Evolutionary conservation across 2,329 filamentous ascomycete species (phyloP), one percentile per base, ranked within the genome.

Genomic region (Cercospora sp.): DNA sequence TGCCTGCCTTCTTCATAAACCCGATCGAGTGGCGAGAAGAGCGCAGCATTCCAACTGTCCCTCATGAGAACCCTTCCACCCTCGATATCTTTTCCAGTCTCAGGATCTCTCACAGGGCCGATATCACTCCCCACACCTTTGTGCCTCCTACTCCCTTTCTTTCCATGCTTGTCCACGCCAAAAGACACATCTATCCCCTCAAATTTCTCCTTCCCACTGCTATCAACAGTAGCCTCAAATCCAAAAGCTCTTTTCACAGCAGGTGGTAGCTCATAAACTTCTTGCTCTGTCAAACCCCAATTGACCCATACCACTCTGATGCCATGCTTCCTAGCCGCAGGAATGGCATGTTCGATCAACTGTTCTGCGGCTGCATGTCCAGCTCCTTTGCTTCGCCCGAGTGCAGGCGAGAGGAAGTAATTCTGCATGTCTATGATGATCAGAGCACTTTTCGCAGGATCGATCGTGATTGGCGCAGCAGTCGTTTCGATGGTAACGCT

Each of bases 251-350:
- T 77, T 63, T 81, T 74, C 4, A 85, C 79, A 13, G 80, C 79
- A 7, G 86, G 83, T 6, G 86, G 86, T 79, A 88, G 83, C 3
- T 69, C 74, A 3, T 74, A 72, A 13, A 88, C 74, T 71, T 88
- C 86, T 18, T 77, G 71, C n/a, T 86, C 82, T 0, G 81, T 85
- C 43, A 88, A 78, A 2, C 86, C 86, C 87, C 86, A 89, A 72
- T 86, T 87, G 53, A 87, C 78, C 84, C 85, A 86, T 21, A 87
- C 76, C 21, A 86, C 62, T 74, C 83, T 79, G 18, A 88, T 81
- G 1, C 83, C 85, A n/a, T 80, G 79, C 65, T 82, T 79, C 55
- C 86, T 79, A 43, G 85, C 86, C 40, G 81, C 82, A 7, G 82
- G 82, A 24, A 84, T 81, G 5, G 79, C 81, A 34, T 80, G 79